Conservation (phyloP, 1,284 basidiomycete genomes). For the Austroboletus olivaceoglutinosus region DNA sequence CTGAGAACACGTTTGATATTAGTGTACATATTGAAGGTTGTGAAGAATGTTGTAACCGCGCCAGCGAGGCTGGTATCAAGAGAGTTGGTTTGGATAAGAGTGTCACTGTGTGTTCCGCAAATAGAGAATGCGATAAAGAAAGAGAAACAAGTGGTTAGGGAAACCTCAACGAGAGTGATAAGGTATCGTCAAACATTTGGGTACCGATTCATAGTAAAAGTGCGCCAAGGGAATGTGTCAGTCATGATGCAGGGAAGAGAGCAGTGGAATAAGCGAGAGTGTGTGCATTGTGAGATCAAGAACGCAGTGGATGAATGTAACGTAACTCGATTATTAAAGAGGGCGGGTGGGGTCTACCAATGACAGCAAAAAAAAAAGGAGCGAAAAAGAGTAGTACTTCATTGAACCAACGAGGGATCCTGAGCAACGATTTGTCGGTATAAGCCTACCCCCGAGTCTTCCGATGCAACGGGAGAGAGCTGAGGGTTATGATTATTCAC, state of each 20-base stretch:
- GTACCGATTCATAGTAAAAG: constrained; percentile 28
- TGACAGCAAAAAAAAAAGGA: constrained; percentile 17
- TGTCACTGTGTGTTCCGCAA: constrained; percentile 36
- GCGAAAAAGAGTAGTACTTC: constrained; percentile 30
- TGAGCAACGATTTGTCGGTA: constrained; percentile 76
- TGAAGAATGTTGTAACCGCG: constrained; percentile 15
- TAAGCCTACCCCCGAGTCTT: constrained; percentile 78
- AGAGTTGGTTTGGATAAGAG: constrained; percentile 30
- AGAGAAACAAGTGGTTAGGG: not conserved
- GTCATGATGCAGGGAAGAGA: constrained; percentile 28
- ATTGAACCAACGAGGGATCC: constrained; percentile 60
- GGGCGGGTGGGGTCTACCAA: constrained; percentile 23
- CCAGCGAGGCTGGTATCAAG: constrained; percentile 28
- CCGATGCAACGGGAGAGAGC: constrained; percentile 73
- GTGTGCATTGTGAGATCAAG: constrained; percentile 23
- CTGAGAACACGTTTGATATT: constrained; percentile 10
- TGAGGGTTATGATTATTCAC: constrained; percentile 33
- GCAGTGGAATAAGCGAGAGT: constrained; percentile 24
- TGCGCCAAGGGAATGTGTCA: constrained; percentile 32
- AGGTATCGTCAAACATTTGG: constrained; percentile 35
- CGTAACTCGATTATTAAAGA: constrained; percentile 24
- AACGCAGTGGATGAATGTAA: constrained; percentile 22
- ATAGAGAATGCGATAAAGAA: constrained; percentile 38
- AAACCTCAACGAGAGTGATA: constrained; percentile 34
- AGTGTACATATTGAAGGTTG: constrained; percentile 21